Base-by-base conservation (phyloP, 2,329 filamentous ascomycete species). In the Pestalotiopsis fici region DNA sequence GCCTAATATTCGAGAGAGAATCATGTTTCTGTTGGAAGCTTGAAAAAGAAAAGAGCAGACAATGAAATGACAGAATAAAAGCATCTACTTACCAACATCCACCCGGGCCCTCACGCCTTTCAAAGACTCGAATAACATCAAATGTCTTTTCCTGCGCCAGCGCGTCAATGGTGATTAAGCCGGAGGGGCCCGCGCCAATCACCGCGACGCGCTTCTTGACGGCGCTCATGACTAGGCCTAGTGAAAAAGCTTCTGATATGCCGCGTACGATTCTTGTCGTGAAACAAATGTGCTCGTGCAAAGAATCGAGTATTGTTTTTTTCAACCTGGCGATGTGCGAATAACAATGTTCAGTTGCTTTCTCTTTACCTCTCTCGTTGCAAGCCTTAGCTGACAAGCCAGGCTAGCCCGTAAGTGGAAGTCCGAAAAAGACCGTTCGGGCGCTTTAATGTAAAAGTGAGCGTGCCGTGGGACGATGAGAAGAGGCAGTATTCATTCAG, bases 1-100 rank as follows among this genome's bases (percentile, higher is more conserved):
- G 31, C 6, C 31, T 6, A 35, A 35, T 6, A 35, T 7, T 35
- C 11, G 7, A 11, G 6, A 35, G 31, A 11, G 6, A 35, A 6
- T 11, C 31, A 11, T 35, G 11, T 1, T 6, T 35, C 11, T 35
- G 1, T 35, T 11, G 31, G 31, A 11, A 35, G 11, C 3, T 7
- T 35, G 15, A 50, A 21, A 39, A 4, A 18, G 15, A 23, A 50
- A 5, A 50, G 43, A 11, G 9, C 4, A 50, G 9, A 23, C 9
- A 50, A 9, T 50, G 37, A 43, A 15, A 59, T 27, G 21, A 12
- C 1, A 28, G 7, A 66, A 7, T 25, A 27, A n/a, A n/a, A n/a
- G n/a, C n/a, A n/a, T n/a, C n/a, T n/a, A n/a, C 82, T 75, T 75
- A 90, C 89, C 88, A 91, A 65, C 86, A 89, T 21, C 89, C 89